phyloP scores from a whole-genome alignment of 352 stramenopile genomes.

The Pythium myriotylum region DNA sequence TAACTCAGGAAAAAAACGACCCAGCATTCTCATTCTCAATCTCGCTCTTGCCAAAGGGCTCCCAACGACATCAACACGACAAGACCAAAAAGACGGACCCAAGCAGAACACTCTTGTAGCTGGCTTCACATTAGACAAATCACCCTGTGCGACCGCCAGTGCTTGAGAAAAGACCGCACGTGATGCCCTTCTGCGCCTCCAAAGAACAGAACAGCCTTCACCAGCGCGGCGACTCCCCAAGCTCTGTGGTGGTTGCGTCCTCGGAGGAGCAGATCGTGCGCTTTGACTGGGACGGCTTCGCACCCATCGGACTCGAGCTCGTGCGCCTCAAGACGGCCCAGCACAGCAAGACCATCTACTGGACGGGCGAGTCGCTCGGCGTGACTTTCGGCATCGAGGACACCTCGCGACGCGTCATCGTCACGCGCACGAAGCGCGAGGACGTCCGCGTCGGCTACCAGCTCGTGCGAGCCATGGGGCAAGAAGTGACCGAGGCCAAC shows the following conservation, averaged over 20 bases:
- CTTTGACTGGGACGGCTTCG: conserved; percentile 55
- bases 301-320: conserved; percentile 56
- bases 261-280: conserved; percentile 59
- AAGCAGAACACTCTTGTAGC: too few relatives aligned
- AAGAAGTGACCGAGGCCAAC: conserved; percentile 49
- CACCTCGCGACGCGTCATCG: conserved; percentile 63
- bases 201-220: too few relatives aligned
- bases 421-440: conserved; percentile 55
- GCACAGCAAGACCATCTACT: conserved; percentile 36
- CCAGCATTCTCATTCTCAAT: too few relatives aligned
- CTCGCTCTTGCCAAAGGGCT: too few relatives aligned
- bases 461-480: conserved; percentile 46
- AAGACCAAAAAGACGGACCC: too few relatives aligned
- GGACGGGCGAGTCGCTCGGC: conserved; percentile 51
- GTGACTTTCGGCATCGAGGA: conserved; percentile 79
- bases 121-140: too few relatives aligned
- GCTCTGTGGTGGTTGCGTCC: conserved; percentile 26
- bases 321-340: conserved; percentile 42
- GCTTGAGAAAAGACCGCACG: too few relatives aligned
- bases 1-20: too few relatives aligned
- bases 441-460: conserved; percentile 65
- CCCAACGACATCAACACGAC: too few relatives aligned
- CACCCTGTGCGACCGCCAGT: too few relatives aligned
- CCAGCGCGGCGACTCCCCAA: conserved; percentile 19
- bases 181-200: too few relatives aligned